Conservation (phyloP, 495 filamentous ascomycete genomes). For the Podospora sp. region DNA sequence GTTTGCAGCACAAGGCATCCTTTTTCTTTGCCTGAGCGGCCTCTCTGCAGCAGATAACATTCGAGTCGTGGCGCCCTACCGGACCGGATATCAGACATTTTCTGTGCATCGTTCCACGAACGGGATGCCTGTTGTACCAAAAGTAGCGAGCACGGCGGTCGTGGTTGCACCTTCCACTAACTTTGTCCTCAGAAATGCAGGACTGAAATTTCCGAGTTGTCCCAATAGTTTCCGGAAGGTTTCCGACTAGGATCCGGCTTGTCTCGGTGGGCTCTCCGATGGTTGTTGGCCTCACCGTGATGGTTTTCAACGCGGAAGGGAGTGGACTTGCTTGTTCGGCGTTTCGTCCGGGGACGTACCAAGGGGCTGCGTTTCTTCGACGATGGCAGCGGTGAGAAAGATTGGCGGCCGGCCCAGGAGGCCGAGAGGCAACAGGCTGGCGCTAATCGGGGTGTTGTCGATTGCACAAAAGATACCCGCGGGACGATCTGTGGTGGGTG, state of each 20-base stretch:
- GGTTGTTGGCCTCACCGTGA: not conserved
- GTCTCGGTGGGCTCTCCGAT: not conserved
- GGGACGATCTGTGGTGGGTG: not conserved
- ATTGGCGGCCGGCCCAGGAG: not conserved
- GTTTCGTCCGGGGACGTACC: not conserved
- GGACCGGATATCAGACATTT: conserved; percentile 17
- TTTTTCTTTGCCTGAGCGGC: not conserved
- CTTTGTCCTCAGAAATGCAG: not conserved
- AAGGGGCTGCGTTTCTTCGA: not conserved
- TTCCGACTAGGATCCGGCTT: not conserved
- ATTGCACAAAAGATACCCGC: not conserved
- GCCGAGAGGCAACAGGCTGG: not conserved
- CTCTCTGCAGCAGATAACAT: not conserved
- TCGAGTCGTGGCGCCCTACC: not conserved
- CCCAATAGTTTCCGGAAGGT: not conserved
- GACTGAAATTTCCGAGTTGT: not conserved
- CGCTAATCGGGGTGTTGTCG: not conserved
- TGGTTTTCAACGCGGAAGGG: no score
- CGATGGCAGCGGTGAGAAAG: not conserved
- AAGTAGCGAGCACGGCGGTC: not conserved
- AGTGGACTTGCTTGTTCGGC: not conserved
- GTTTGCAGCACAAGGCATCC: not conserved
- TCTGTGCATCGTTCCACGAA: not conserved
- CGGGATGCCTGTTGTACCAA: not conserved
- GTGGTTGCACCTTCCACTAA: not conserved